These are phyloP conservation scores for Kwoniella sp. DNA, from an alignment of 768 basidiomycete genomes.

Conservation along the genomic window DNA sequence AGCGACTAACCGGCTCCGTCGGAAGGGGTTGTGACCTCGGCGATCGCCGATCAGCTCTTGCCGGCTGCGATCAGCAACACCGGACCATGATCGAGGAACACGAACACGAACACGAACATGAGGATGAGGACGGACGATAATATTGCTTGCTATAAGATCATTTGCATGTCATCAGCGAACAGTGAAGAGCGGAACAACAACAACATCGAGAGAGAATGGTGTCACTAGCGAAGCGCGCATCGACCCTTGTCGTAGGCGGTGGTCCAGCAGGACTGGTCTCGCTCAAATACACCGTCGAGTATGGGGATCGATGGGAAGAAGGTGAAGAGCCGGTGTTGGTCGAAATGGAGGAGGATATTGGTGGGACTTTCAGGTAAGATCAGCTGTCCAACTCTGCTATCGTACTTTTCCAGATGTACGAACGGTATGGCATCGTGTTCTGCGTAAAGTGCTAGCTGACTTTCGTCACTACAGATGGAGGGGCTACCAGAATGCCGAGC, in stretches of 20 bases:
- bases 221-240: constrained; percentile 7
- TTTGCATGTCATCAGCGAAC: no score
- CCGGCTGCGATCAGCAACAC: not conserved
- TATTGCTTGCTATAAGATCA: no score
- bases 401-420: no score
- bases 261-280: constrained; percentile 49
- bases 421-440: no score
- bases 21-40: not conserved
- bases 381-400: not conserved
- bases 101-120: no score
- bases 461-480: constrained; percentile 28
- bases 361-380: constrained; percentile 46
- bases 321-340: constrained; percentile 43
- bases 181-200: no score
- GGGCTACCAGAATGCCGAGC: constrained; percentile 50
- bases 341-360: constrained; percentile 51
- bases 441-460: constrained; percentile 20
- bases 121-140: no score
- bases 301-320: constrained; percentile 26
- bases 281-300: constrained; percentile 41
- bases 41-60: not conserved
- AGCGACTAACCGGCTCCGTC: not conserved
- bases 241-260: constrained; percentile 47
- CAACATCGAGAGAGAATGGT: not conserved
- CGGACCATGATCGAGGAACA: not conserved